Base-by-base conservation (phyloP, 331 rosid species). In the Erythrophleum ivorense region DNA sequence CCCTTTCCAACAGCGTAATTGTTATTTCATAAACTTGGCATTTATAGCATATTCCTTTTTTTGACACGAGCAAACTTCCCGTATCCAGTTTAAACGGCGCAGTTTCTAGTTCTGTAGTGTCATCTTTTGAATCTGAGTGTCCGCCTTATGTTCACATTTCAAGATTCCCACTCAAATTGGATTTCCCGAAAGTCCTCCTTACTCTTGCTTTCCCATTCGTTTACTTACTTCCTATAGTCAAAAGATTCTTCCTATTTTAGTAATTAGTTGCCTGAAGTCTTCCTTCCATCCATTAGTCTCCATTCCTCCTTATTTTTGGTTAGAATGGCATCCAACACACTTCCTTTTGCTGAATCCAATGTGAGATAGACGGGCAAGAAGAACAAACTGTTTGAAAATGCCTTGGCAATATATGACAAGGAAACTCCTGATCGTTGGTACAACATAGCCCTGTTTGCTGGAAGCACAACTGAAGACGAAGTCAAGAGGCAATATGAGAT, bases 381-480 rank as follows among this genome's bases (percentile, higher is more conserved):
- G 85, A 88, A 91, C 84, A 89, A 88, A 82, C 50, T 73, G 82
- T 90, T 88, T 9, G 97, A 93, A 78, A 91, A 79, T 78, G 97
- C 91, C 46, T 77, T 91, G 77, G 92, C 94, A 21, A 77, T 90
- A 41, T 89, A 86, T 72, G 90, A 89, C 67, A 74, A 86, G 83
- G 91, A 90, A 81, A 78, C 88, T 29, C 85, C 92, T 45, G 89
- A 90, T 43, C 87, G 91, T 57, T 92, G 89, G 92, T 57, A 70
- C 55, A 92, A 87, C 49, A 88, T 92, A 82, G 91, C 92, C 75
- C 79, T 33, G 78, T 77, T 73, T 15, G 82, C 88, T 66, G 97
- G 94, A 86, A 92, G 80, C 75, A 88, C 88, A 82, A 87, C 86
- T 75, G 88, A 88, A 87, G 87, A 83, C 46, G 90, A 91, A 84